Percentiles rank a stretch among this genome's conserved stretches.
Conservation (phyloP, 345 rosid genomes). For the Conringia planisiliqua region DNA sequence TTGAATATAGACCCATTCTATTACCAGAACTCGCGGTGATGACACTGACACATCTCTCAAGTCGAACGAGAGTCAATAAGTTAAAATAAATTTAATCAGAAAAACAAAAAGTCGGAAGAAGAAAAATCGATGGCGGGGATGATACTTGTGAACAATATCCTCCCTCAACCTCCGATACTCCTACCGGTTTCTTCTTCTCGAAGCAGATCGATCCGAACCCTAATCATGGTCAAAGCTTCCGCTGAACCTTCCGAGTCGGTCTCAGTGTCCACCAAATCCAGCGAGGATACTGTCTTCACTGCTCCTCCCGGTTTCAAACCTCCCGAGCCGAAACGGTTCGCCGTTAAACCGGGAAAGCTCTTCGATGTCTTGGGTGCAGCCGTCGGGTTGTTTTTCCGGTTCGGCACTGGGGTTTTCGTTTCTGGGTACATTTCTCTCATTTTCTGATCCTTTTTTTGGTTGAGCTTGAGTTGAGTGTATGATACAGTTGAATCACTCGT, state of each 20-base stretch:
- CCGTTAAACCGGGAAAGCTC: slow-evolving; percentile 52
- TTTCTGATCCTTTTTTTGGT: not conserved
- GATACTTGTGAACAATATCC: slow-evolving; percentile 45
- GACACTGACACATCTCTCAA: too few species aligned
- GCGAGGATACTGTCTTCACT: slow-evolving; percentile 28
- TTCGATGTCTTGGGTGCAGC: slow-evolving; percentile 66
- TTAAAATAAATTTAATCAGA: not conserved
- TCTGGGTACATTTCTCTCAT: slow-evolving; percentile 47
- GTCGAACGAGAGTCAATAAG: too few species aligned
- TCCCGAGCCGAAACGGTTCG: slow-evolving; percentile 70
- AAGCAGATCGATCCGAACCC: slow-evolving; percentile 26
- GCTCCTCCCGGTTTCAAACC: slow-evolving; percentile 39
- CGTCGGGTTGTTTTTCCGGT: slow-evolving; percentile 61
- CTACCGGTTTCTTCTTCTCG: slow-evolving; percentile 31
- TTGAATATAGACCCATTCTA: not conserved
- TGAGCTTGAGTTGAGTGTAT: not conserved
- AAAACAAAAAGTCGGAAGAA: not conserved
- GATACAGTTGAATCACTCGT: not conserved
- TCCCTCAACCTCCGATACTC: slow-evolving; percentile 41
- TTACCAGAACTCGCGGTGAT: not conserved
- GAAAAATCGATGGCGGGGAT: slow-evolving; percentile 55
- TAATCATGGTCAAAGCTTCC: slow-evolving; percentile 44
- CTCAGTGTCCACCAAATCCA: slow-evolving; percentile 37
- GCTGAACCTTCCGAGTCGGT: slow-evolving; percentile 39
- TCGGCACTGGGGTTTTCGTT: slow-evolving; percentile 77